Evolutionary conservation across 805 yeast species (phyloP), one percentile per base, ranked within the genome.

Genomic region (Schwanniomyces yamadae): DNA sequence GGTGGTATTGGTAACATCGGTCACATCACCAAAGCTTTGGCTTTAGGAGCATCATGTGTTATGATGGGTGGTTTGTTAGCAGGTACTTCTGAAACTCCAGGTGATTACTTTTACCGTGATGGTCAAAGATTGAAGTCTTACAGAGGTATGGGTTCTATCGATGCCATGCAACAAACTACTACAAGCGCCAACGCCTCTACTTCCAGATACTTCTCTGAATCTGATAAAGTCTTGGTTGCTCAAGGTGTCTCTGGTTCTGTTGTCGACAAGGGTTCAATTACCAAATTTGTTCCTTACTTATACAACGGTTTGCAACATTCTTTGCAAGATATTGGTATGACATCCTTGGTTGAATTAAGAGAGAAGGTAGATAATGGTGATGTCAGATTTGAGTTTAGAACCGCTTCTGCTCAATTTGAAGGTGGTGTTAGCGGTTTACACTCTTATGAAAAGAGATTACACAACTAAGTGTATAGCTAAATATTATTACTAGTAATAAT

Each of bases 1-100:
- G 99, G 99, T 77, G 99, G 99, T 80, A 82, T 93, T 57, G 91
- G 89, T 67, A 93, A 93, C 77, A 89, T 93, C 71, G 99, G 99
- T 52, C 99, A 93, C 75, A 87, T 93, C 63, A 83, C 91, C 54
- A 93, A 93, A 75, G 99, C 99, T 34, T 68, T 91, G 53, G 91
- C 98, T 43, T 75, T 93, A 44, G 99, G 99, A 69, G 95, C 99
- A 23, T 89, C 98, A 13, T 75, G 84, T 68, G 95, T 90, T 49
- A 93, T 93, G 99, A 93, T 93, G 99, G 99, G 99, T 61, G 95
- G 97, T 71, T 82, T 93, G 79, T 77, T 93, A 57, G 99, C 99
- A 44, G 99, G 99, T 72, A 93, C 99, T 42, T 70, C 93, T 45
- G 99, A 93, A 75, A 84, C 98, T 45, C 99, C 99, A 55, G 99